Conservation (phyloP, 306 rosid genomes). For the Luffa aegyptiaca region DNA sequence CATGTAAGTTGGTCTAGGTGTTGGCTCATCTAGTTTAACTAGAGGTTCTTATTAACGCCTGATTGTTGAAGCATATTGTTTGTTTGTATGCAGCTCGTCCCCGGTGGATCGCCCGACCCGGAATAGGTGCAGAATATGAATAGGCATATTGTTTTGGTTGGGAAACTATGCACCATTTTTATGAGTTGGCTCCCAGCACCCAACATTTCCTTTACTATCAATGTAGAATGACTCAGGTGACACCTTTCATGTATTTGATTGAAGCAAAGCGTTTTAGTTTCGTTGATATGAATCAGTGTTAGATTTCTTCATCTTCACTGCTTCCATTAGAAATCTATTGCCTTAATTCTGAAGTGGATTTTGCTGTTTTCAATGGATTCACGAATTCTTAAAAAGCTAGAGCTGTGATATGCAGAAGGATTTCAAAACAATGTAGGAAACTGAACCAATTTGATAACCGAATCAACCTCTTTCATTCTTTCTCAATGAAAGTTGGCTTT, state of each 20-base stretch:
- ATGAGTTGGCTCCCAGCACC: not conserved
- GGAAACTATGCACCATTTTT: not conserved
- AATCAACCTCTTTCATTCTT: no score
- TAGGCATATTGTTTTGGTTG: not conserved
- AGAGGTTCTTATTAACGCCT: not conserved
- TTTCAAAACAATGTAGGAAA: not conserved
- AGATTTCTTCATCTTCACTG: not conserved
- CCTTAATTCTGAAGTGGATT: not conserved
- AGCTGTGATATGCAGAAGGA: not conserved
- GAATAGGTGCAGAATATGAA: not conserved
- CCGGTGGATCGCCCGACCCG: conserved; percentile 5
- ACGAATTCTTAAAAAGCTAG: not conserved
- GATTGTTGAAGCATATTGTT: not conserved
- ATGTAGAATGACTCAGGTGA: not conserved
- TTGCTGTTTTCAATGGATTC: not conserved
- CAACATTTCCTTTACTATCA: not conserved
- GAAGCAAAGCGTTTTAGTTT: not conserved
- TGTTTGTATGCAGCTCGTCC: not conserved
- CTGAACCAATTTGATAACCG: not conserved
- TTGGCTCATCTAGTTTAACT: not conserved
- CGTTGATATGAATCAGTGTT: not conserved
- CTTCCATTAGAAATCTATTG: not conserved
- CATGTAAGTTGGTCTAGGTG: not conserved
- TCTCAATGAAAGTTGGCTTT: no score
- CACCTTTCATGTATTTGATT: not conserved